Conservation (phyloP, 805 yeast genomes). For the Zygosaccharomyces bailii region DNA sequence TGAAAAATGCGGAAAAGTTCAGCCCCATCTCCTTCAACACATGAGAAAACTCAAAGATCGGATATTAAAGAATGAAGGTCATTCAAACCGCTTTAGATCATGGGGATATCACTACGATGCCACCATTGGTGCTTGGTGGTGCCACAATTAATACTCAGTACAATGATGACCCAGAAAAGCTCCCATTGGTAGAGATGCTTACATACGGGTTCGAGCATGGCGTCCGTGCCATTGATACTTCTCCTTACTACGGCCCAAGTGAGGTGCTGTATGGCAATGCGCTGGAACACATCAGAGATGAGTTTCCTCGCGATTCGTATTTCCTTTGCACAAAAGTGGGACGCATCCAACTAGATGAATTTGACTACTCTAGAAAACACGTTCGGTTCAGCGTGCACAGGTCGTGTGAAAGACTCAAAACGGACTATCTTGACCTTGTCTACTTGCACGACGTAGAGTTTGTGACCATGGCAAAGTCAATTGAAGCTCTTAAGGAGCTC, state of each 20-base stretch:
- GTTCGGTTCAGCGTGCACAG: constrained; percentile 62
- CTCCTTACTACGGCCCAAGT: constrained; percentile 91
- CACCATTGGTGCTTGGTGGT: constrained; percentile 74
- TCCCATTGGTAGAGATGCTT: constrained; percentile 59
- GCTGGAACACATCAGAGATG: constrained; percentile 38
- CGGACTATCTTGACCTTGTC: constrained; percentile 72
- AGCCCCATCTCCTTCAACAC: not conserved
- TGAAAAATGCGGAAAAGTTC: too few relatives aligned
- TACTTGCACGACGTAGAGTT: constrained; percentile 90
- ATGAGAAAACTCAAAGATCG: not conserved
- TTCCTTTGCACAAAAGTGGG: constrained; percentile 86
- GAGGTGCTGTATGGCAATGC: constrained; percentile 73
- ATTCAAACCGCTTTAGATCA: constrained; percentile 36
- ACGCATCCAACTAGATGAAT: constrained; percentile 59
- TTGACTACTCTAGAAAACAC: constrained; percentile 65
- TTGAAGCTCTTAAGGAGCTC: constrained; percentile 62
- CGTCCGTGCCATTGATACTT: constrained; percentile 77
- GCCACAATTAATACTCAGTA: constrained; percentile 84
- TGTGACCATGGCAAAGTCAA: constrained; percentile 49
- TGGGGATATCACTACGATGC: constrained; percentile 40
- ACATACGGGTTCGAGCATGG: constrained; percentile 62
- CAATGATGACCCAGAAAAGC: constrained; percentile 58
- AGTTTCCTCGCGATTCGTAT: constrained; percentile 56
- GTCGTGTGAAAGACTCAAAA: constrained; percentile 62
- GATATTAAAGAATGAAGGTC: not conserved